Percentiles rank a stretch among this genome's conserved stretches.
Conservation (phyloP, 352 stramenopile species). For the Globisporangium echinulatum region DNA sequence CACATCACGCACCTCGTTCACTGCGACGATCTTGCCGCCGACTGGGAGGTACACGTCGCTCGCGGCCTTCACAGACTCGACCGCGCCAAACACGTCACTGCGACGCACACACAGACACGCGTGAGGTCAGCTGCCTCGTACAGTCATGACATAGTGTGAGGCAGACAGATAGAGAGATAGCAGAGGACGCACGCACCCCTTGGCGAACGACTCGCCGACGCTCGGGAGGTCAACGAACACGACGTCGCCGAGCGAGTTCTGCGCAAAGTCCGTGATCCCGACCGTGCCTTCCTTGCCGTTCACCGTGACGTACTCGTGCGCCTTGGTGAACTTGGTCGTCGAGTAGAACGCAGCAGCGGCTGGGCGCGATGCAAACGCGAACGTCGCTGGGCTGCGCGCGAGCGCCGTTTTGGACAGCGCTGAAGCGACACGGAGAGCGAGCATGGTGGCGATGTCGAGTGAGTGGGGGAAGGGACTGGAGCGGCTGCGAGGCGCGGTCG, state of each 20-base stretch:
- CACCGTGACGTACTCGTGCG: constrained; percentile 83
- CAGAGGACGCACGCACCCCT: constrained; percentile 55
- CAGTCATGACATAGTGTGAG: no score
- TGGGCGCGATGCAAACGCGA: constrained; percentile 37
- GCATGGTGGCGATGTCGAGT: constrained; percentile 9
- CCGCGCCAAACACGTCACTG: constrained; percentile 92
- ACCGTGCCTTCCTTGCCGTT: constrained; percentile 83
- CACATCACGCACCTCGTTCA: constrained; percentile 82
- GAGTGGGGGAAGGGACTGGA: not conserved
- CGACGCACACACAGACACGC: not conserved
- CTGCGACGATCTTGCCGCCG: constrained; percentile 87
- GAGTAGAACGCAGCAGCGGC: constrained; percentile 38
- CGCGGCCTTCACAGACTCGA: constrained; percentile 99
- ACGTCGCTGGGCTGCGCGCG: constrained; percentile 22
- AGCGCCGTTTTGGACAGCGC: constrained; percentile 50
- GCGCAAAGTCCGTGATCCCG: constrained; percentile 97
- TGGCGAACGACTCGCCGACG: constrained; percentile 91
- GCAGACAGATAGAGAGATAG: not conserved
- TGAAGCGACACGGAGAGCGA: constrained; percentile 50
- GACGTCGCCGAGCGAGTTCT: constrained; percentile 95
- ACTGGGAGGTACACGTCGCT: constrained; percentile 96
- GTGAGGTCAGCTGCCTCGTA: no score
- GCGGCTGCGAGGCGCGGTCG: not conserved
- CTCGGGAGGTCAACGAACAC: constrained; percentile 97
- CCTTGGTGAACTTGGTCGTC: constrained; percentile 82